Evolutionary conservation across 352 stramenopile genomes (phyloP).

Genomic region (Pythium coloratum): DNA sequence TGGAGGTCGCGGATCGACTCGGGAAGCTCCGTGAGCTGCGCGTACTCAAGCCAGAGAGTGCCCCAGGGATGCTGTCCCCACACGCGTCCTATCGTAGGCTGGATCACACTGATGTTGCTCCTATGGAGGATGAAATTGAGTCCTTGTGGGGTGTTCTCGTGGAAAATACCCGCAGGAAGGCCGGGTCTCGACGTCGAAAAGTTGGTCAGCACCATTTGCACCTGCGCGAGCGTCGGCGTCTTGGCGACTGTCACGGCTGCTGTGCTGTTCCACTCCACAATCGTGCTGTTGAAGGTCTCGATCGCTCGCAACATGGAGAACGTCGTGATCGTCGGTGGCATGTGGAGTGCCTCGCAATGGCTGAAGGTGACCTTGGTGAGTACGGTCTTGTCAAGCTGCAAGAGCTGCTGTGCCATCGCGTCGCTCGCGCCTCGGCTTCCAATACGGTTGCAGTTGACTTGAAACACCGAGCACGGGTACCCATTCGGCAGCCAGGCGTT

Average conservation of each 20-base stretch:
- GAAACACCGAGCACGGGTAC: slow-evolving; percentile 15
- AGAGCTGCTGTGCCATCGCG: slow-evolving; percentile 1
- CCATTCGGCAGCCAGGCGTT: slow-evolving; percentile 14
- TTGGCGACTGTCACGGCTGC: background rate
- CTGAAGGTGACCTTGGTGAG: slow-evolving; percentile 16
- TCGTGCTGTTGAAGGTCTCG: slow-evolving; percentile 16
- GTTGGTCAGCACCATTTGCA: slow-evolving; percentile 2
- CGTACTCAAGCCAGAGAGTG: slow-evolving; percentile 7
- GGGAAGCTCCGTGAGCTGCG: slow-evolving; percentile 2
- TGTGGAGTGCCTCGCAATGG: slow-evolving; percentile 16
- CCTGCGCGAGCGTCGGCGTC: background rate
- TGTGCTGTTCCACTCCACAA: slow-evolving; percentile 12
- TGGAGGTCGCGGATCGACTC: background rate
- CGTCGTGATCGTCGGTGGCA: slow-evolving; percentile 14
- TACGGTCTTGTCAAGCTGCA: slow-evolving; percentile 8
- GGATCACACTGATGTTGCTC: slow-evolving; percentile 2
- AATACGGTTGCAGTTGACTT: slow-evolving; percentile 22
- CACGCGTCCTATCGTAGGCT: background rate
- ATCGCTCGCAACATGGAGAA: slow-evolving; percentile 8
- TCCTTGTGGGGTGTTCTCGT: background rate
- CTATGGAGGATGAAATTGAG: background rate
- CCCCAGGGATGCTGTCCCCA: slow-evolving; percentile 1
- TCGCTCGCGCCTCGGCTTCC: background rate
- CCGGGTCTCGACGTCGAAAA: background rate
- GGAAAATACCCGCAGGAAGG: slow-evolving; percentile 7